Percentiles rank a stretch among this genome's conserved stretches.
Evolutionary conservation across 108 stramenopile genomes (phyloP).

Genomic region (Schizochytrium sp.): DNA sequence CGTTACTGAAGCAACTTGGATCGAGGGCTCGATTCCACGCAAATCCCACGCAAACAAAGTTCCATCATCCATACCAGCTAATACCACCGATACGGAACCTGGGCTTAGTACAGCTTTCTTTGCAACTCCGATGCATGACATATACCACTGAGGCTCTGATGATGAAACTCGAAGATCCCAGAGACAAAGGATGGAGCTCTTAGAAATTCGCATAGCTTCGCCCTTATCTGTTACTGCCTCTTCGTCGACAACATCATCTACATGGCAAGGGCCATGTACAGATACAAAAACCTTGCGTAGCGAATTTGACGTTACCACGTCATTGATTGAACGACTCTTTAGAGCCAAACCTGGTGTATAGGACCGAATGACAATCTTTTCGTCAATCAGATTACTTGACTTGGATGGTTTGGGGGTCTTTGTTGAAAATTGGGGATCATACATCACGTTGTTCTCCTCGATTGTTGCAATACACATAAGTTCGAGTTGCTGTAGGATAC

Average conservation of each 20-base stretch:
- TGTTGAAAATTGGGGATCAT: too few relatives aligned
- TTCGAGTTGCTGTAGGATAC: background rate
- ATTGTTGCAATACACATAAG: conserved; percentile 11
- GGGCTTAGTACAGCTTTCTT: conserved; percentile 12
- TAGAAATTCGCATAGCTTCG: conserved; percentile 1
- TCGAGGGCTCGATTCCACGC: background rate
- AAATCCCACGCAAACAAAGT: conserved; percentile 36
- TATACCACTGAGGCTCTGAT: background rate
- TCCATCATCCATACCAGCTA: conserved; percentile 34
- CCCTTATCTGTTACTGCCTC: background rate
- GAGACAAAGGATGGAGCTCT: conserved; percentile 37
- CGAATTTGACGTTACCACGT: background rate
- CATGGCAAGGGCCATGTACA: background rate
- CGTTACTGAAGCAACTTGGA: background rate
- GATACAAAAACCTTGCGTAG: background rate
- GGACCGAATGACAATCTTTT: background rate
- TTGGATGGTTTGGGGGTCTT: too few relatives aligned
- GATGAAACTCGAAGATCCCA: conserved; percentile 29
- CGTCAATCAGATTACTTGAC: background rate
- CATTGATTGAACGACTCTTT: background rate
- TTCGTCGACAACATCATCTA: background rate
- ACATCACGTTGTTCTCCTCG: background rate
- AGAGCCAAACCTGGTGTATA: background rate
- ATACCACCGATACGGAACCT: background rate
- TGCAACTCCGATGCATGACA: background rate